These are phyloP conservation scores for Phaeophleospora eucalypticola DNA, from an alignment of 2,329 filamentous ascomycete genomes.

Conservation along the genomic window DNA sequence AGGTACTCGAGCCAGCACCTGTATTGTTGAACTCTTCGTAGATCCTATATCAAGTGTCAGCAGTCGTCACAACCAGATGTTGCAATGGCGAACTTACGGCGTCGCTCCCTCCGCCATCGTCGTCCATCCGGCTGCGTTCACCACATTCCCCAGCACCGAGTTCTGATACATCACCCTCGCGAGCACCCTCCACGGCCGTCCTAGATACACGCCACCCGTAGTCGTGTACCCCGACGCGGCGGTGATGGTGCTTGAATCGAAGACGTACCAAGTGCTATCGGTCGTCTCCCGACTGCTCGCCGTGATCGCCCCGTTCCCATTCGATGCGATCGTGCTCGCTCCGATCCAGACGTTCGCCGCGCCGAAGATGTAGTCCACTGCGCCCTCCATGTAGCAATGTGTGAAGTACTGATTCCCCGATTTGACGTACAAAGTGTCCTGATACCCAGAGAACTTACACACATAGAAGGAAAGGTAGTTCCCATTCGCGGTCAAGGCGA, in stretches of 20 bases:
- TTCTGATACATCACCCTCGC: not conserved
- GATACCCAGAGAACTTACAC: constrained; percentile 49
- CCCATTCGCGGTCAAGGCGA: constrained; percentile 51
- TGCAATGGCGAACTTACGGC: not conserved
- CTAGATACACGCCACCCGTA: not conserved
- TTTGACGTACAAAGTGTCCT: constrained; percentile 52
- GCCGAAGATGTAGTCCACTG: constrained; percentile 60
- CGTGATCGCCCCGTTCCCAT: too few relatives aligned
- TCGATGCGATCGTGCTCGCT: too few relatives aligned
- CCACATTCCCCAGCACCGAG: not conserved
- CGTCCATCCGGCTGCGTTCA: not conserved
- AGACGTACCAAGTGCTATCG: too few relatives aligned
- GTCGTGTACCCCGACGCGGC: too few relatives aligned
- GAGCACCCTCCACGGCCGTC: not conserved
- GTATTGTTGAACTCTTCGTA: not conserved
- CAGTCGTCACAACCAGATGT: not conserved
- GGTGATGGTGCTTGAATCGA: too few relatives aligned
- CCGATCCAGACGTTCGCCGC: too few relatives aligned
- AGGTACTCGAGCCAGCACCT: not conserved
- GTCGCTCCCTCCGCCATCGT: not conserved
- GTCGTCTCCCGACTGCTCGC: too few relatives aligned
- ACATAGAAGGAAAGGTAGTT: constrained; percentile 55
- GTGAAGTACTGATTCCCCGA: constrained; percentile 54
- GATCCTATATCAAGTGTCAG: not conserved
- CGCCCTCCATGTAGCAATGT: constrained; percentile 54